phyloP scores from a whole-genome alignment of 2,329 filamentous ascomycete species.

The Raffaelea ambrosiae region DNA sequence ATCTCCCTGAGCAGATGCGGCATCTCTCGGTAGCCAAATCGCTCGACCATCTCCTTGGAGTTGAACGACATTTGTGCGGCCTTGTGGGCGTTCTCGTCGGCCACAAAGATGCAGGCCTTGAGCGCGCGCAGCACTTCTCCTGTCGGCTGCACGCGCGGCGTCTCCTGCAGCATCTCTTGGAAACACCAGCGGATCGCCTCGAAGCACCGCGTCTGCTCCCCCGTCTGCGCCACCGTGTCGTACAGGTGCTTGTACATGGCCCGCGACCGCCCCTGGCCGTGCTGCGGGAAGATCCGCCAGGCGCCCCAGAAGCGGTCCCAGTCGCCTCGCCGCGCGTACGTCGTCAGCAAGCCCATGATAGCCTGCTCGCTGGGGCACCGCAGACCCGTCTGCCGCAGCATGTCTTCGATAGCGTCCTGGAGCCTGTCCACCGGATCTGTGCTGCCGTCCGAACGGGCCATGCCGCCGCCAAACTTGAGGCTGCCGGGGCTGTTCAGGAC shows the following conservation, averaged over 20 bases:
- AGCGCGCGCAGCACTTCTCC: neutral
- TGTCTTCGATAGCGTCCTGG: too few species aligned
- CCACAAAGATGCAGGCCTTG: neutral
- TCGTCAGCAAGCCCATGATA: slow-evolving; percentile 32
- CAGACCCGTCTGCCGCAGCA: slow-evolving; percentile 24
- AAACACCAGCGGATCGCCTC: slow-evolving; percentile 43
- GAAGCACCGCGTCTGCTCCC: slow-evolving; percentile 33
- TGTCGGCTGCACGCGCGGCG: slow-evolving; percentile 34
- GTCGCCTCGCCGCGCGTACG: slow-evolving; percentile 36
- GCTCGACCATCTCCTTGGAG: too few species aligned
- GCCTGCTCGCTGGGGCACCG: slow-evolving; percentile 28
- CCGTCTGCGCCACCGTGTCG: slow-evolving; percentile 33
- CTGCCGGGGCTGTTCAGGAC: neutral
- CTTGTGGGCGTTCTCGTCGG: too few species aligned
- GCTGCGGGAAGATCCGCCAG: slow-evolving; percentile 48
- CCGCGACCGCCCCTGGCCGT: slow-evolving; percentile 37
- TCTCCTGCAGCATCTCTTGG: slow-evolving; percentile 51
- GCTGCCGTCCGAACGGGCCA: slow-evolving; percentile 32
- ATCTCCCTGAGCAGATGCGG: too few species aligned
- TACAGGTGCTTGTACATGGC: slow-evolving; percentile 49
- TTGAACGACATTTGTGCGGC: too few species aligned
- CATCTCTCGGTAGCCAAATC: too few species aligned
- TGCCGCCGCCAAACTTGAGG: slow-evolving; percentile 35
- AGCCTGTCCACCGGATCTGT: too few species aligned
- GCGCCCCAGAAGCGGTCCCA: slow-evolving; percentile 53